Evolutionary conservation across 192 early-diverging fungal species (phyloP).

Genomic region (Entomortierella lignicola): DNA sequence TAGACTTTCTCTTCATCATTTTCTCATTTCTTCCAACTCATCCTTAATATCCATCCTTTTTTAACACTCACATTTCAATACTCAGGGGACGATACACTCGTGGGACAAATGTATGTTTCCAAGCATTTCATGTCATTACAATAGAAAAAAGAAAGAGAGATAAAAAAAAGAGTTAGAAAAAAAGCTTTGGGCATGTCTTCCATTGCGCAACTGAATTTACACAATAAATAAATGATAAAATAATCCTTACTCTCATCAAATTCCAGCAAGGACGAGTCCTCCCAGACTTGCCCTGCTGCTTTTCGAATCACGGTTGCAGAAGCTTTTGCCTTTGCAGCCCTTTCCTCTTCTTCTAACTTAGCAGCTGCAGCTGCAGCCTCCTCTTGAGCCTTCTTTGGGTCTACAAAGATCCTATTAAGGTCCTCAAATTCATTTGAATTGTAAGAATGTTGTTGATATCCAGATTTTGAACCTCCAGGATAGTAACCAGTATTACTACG

Average conservation of each 20-base stretch:
- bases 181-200: not conserved
- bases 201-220: too few relatives aligned
- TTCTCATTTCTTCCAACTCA: too few relatives aligned
- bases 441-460: not conserved
- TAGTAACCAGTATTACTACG: constrained; percentile 9
- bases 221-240: too few relatives aligned
- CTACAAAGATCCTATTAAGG: constrained; percentile 47
- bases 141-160: not conserved
- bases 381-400: constrained; percentile 47
- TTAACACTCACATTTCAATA: too few relatives aligned
- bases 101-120: too few relatives aligned
- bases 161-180: not conserved
- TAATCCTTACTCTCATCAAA: constrained; percentile 88
- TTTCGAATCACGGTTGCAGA: constrained; percentile 77
- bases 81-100: too few relatives aligned
- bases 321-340: constrained; percentile 58
- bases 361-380: constrained; percentile 40
- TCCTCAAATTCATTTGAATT: constrained; percentile 33
- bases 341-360: constrained; percentile 34
- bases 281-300: constrained; percentile 95
- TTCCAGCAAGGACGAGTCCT: constrained; percentile 85
- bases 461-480: not conserved
- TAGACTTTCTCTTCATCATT: too few relatives aligned
- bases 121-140: too few relatives aligned
- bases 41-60: too few relatives aligned